Conservation (phyloP, 371 early-diverging fungal species). For the Actinomortierella ambigua region DNA sequence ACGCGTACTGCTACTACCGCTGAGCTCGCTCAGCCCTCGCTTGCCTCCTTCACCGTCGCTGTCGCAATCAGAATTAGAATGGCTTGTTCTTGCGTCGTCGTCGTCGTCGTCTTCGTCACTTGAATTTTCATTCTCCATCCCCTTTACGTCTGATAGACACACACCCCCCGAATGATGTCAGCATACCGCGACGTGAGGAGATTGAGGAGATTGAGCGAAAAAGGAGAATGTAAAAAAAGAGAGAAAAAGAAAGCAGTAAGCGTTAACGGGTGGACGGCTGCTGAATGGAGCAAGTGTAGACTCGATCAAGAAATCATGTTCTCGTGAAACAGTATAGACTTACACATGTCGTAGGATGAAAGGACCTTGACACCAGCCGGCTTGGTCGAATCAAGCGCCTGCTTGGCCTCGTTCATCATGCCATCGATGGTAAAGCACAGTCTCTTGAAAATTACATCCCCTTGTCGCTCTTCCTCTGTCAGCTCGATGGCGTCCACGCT, state of each 20-base stretch:
- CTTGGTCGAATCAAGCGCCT: constrained; percentile 33
- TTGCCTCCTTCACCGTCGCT: too few relatives aligned
- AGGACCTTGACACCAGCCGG: constrained; percentile 40
- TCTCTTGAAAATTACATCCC: constrained; percentile 28
- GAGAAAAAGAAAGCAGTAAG: constrained; percentile 3
- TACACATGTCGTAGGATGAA: constrained; percentile 43
- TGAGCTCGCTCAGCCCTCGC: too few relatives aligned
- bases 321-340: too few relatives aligned
- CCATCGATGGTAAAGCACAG: constrained; percentile 36
- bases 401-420: constrained; percentile 35
- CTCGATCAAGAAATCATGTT: constrained; percentile 19
- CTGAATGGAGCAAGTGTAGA: constrained; percentile 9
- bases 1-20: too few relatives aligned
- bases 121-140: too few relatives aligned
- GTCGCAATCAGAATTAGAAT: too few relatives aligned
- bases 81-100: too few relatives aligned
- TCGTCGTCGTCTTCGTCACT: too few relatives aligned
- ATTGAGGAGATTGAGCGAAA: too few relatives aligned
- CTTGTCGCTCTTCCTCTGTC: constrained; percentile 36
- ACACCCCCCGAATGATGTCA: too few relatives aligned
- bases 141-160: too few relatives aligned
- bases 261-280: background rate
- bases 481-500: constrained; percentile 9
- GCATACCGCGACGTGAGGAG: background rate
- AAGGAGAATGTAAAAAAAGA: constrained; percentile 2